These are phyloP conservation scores for Rhodotorula glutinis DNA, from an alignment of 1,284 basidiomycete genomes.

Conservation along the genomic window DNA sequence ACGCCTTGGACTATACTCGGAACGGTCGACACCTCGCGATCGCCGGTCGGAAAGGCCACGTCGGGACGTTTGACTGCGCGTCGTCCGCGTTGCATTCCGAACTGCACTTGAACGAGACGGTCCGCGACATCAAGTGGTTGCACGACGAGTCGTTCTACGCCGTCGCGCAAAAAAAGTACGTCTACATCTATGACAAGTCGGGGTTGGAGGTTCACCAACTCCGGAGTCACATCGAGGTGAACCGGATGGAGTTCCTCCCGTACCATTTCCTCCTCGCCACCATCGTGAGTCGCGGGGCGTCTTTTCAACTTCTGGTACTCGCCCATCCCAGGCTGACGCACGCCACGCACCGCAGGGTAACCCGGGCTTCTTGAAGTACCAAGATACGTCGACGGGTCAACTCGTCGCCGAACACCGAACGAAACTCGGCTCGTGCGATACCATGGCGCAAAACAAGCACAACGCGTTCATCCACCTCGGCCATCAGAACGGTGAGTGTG, in stretches of 20 bases:
- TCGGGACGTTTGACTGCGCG: constrained; percentile 95
- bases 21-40: constrained; percentile 88
- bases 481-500: constrained; percentile 65
- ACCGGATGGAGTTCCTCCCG: constrained; percentile 84
- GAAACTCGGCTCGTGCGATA: constrained; percentile 76
- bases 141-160: constrained; percentile 92
- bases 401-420: constrained; percentile 87
- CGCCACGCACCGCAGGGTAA: constrained; percentile 61
- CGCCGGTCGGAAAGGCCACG: constrained; percentile 75
- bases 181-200: constrained; percentile 91
- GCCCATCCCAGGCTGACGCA: constrained; percentile 59
- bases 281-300: constrained; percentile 57
- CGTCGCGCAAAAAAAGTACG: constrained; percentile 94
- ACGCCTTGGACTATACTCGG: constrained; percentile 75
- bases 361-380: constrained; percentile 88
- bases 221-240: constrained; percentile 79
- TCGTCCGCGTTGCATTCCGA: constrained; percentile 82
- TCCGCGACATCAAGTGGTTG: constrained; percentile 84
- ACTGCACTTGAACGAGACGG: constrained; percentile 84
- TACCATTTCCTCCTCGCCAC: constrained; percentile 93
- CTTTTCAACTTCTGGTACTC: no score
- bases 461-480: constrained; percentile 91
- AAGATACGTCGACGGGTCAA: constrained; percentile 91
- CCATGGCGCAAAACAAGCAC: constrained; percentile 88
- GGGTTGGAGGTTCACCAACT: constrained; percentile 89